These are phyloP conservation scores for Fusarium pilosicola DNA, from an alignment of 2,329 filamentous ascomycete species.

Conservation along the genomic window DNA sequence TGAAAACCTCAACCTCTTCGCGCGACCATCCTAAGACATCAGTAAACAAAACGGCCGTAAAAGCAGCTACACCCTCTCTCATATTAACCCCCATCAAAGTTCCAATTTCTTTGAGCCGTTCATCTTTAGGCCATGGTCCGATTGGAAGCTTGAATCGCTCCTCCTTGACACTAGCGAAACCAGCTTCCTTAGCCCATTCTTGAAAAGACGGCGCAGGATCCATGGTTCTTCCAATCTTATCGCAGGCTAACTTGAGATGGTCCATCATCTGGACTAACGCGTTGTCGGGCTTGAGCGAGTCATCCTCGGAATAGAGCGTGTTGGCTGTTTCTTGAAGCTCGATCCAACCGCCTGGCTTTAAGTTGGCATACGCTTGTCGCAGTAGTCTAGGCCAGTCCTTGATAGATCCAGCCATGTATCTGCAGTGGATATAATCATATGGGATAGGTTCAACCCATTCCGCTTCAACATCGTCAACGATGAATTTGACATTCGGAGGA, in stretches of 20 bases:
- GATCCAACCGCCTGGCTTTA: slow-evolving; percentile 60
- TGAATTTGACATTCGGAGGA: slow-evolving; percentile 66
- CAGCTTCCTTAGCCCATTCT: slow-evolving; percentile 47
- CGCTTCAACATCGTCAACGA: slow-evolving; percentile 68
- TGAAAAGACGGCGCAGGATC: slow-evolving; percentile 44
- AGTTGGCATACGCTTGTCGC: slow-evolving; percentile 45
- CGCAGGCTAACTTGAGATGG: slow-evolving; percentile 38
- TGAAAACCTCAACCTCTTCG: slow-evolving; percentile 57
- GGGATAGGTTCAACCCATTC: slow-evolving; percentile 56
- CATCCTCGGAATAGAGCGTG: slow-evolving; percentile 52
- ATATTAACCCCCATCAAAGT: slow-evolving; percentile 52
- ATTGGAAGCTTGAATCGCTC: slow-evolving; percentile 49
- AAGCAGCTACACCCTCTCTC: slow-evolving; percentile 51
- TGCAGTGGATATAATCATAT: slow-evolving; percentile 51
- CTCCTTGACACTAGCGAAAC: slow-evolving; percentile 51
- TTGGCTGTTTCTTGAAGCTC: slow-evolving; percentile 57
- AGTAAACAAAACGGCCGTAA: slow-evolving; percentile 51
- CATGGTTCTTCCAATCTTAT: slow-evolving; percentile 45
- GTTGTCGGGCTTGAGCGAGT: slow-evolving; percentile 49
- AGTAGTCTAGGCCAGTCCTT: slow-evolving; percentile 45
- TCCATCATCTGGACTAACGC: slow-evolving; percentile 47
- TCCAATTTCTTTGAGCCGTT: slow-evolving; percentile 39
- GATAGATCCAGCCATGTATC: slow-evolving; percentile 50
- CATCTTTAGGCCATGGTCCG: slow-evolving; percentile 52
- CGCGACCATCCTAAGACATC: slow-evolving; percentile 52